Evolutionary conservation across 257 asterid species (phyloP).

Genomic region (Solanum tacnaense): DNA sequence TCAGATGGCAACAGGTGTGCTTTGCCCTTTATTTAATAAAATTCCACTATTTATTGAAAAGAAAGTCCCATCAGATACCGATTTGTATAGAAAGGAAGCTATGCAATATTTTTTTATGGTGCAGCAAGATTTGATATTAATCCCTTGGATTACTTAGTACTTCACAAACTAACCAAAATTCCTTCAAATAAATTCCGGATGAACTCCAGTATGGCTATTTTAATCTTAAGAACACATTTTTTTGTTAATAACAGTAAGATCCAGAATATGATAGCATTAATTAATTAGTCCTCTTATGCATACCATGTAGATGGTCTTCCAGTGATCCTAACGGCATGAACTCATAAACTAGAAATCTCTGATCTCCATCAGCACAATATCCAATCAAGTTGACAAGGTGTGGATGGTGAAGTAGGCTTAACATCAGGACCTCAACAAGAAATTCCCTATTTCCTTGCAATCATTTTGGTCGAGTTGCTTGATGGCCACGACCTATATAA

Average conservation of each 20-base stretch:
- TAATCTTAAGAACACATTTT: not conserved
- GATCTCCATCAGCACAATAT: slow-evolving; percentile 89
- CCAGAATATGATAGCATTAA: not conserved
- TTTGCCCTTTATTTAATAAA: not conserved
- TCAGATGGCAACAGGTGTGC: not conserved
- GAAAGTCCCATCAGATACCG: not conserved
- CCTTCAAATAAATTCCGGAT: not conserved
- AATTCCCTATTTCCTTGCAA: slow-evolving; percentile 84
- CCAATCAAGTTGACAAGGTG: slow-evolving; percentile 74
- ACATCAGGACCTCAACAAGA: slow-evolving; percentile 74
- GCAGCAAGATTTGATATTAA: not conserved
- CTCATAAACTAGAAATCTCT: slow-evolving; percentile 72
- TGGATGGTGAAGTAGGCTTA: slow-evolving; percentile 73
- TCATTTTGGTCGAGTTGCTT: slow-evolving; percentile 70
- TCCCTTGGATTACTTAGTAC: not conserved
- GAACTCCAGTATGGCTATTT: not conserved
- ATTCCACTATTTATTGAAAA: not conserved
- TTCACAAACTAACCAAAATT: not conserved
- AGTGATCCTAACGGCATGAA: slow-evolving; percentile 80
- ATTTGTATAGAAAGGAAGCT: not conserved
- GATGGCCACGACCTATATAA: slow-evolving; percentile 57
- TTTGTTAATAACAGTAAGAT: not conserved
- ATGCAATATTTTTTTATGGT: not conserved
- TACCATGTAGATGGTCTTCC: slow-evolving; percentile 81
- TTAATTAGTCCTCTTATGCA: not conserved